These are phyloP conservation scores for Elongisporangium undulatum DNA, from an alignment of 352 stramenopile genomes.

Conservation along the genomic window DNA sequence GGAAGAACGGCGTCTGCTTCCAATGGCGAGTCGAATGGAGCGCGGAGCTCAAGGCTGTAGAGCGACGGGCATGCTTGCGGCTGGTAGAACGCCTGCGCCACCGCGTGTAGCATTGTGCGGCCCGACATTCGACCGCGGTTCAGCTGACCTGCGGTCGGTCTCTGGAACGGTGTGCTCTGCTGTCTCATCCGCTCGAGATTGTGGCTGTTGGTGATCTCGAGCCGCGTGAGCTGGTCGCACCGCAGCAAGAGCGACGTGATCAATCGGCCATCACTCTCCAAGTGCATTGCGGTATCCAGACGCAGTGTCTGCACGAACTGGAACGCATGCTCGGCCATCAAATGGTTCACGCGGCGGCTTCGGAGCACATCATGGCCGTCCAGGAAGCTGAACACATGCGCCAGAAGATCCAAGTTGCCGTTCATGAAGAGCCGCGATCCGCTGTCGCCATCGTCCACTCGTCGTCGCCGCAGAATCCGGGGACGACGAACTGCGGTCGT, in stretches of 20 bases:
- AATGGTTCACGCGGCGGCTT: slow-evolving; percentile 40
- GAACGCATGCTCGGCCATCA: slow-evolving; percentile 39
- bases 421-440: slow-evolving; percentile 28
- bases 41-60: slow-evolving; percentile 29
- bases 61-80: slow-evolving; percentile 32
- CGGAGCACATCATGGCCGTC: slow-evolving; percentile 43
- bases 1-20: slow-evolving; percentile 44
- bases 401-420: slow-evolving; percentile 51
- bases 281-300: slow-evolving; percentile 23
- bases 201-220: slow-evolving; percentile 44
- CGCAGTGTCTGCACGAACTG: slow-evolving; percentile 39
- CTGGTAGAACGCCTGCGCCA: slow-evolving; percentile 27
- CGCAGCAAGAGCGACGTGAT: slow-evolving; percentile 23
- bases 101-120: slow-evolving; percentile 17
- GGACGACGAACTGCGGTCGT: neutral
- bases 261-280: slow-evolving; percentile 9
- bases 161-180: slow-evolving; percentile 31
- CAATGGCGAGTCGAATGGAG: slow-evolving; percentile 59
- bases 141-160: slow-evolving; percentile 28
- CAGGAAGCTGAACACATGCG: slow-evolving; percentile 51
- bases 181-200: slow-evolving; percentile 13
- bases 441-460: slow-evolving; percentile 4
- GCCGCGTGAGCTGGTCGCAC: slow-evolving; percentile 34
- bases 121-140: slow-evolving; percentile 36
- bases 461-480: neutral